These are phyloP conservation scores for Aspergillus viridinutans DNA, from an alignment of 2,329 filamentous ascomycete species.

Conservation along the genomic window DNA sequence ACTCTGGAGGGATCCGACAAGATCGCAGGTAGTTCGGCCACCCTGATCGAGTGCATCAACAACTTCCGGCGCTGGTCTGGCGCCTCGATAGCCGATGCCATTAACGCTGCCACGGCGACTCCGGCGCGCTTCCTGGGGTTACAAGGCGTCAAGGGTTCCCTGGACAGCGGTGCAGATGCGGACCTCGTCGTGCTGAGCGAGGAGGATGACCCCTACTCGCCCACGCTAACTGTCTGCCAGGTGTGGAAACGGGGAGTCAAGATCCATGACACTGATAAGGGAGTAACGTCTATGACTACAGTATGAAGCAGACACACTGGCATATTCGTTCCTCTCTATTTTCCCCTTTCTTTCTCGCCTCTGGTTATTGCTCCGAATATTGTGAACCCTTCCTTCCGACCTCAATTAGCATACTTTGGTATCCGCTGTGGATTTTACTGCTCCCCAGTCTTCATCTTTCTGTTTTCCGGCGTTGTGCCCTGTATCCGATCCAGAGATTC, in stretches of 20 bases:
- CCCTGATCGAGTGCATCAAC: constrained; percentile 42
- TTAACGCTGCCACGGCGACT: constrained; percentile 38
- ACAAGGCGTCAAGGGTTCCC: constrained; percentile 35
- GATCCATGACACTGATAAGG: constrained; percentile 36
- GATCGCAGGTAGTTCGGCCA: constrained; percentile 64
- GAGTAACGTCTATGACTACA: background rate
- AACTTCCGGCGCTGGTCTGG: constrained; percentile 42
- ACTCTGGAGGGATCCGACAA: constrained; percentile 73
- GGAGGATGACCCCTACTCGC: constrained; percentile 23
- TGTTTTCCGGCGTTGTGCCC: background rate
- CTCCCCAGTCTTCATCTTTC: background rate
- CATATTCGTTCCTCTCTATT: background rate
- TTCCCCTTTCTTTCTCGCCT: background rate
- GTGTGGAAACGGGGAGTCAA: constrained; percentile 43
- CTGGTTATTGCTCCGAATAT: background rate
- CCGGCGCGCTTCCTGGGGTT: constrained; percentile 38
- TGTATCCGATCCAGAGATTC: background rate
- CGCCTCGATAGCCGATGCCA: constrained; percentile 35
- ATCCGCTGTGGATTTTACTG: no score
- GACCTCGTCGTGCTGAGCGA: constrained; percentile 40
- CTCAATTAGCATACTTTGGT: background rate
- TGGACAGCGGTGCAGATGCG: constrained; percentile 40
- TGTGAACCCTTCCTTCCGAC: background rate
- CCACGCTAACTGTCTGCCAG: constrained; percentile 37
- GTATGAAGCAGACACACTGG: background rate